Base-by-base conservation (phyloP, 805 yeast genomes). In the Candida ovalis region DNA sequence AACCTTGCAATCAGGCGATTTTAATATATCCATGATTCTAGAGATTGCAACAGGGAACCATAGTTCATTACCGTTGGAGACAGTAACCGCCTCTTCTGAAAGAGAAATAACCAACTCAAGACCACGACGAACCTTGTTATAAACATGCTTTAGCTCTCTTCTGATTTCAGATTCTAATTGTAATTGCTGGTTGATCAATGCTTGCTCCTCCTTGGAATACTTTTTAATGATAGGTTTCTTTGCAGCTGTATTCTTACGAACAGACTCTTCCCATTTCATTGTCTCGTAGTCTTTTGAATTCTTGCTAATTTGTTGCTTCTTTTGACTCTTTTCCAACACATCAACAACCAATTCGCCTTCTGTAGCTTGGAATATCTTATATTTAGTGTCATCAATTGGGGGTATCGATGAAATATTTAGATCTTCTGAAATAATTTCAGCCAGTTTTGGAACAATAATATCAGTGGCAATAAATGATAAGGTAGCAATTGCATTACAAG, bases 201-300 rank as follows among this genome's bases (percentile, higher is more conserved):
- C 70, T 52, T 81, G 86, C 50, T 94, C 96, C 60, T 91, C 97
- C 54, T 81, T 84, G 2, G 95, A 76, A 37, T 84, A 70, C 59
- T 86, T 86, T 66, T 76, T 82, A n/a, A 61, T 56, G 2, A 46
- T 33, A 12, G 49, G 49, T 52, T 77, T 74, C 62, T 82, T 82
- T 45, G 74, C 73, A 1, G 85, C 82, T 33, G 90, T 72, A 59
- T 89, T 92, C 53, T 81, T 81, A 58, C 92, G 80, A 28, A 94
- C 77, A 44, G 78, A 78, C 56, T 84, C 90, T 62, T 94, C 99
- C 98, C 98, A 92, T 63, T 88, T 82, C 50, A 78, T 70, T 2
- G 91, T 86, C 58, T 86, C 96, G 58, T 88, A 88, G 59, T 90
- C 96, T 61, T 84, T 90, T 1, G 88, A 71, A 62, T 88, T 88